Evolutionary conservation across 1,284 basidiomycete genomes (phyloP).

Genomic region (Pseudozyma thailandica): DNA sequence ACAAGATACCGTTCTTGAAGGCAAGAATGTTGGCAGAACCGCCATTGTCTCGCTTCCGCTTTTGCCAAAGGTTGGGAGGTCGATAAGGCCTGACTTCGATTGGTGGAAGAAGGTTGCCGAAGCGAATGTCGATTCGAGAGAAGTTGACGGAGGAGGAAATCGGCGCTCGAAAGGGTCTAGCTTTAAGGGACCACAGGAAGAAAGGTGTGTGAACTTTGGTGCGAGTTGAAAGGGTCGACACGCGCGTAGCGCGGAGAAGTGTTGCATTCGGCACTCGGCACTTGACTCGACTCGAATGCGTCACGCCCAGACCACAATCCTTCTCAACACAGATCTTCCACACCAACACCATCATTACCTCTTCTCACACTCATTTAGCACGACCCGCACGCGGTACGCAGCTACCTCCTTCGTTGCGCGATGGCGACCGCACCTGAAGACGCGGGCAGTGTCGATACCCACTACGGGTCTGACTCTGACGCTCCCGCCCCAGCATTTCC

Average conservation of each 20-base stretch:
- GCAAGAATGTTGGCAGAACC: neutral
- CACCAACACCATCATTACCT: neutral
- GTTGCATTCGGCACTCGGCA: neutral
- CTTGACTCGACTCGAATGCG: no score
- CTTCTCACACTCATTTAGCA: no score
- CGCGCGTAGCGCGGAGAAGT: no score
- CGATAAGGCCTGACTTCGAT: no score
- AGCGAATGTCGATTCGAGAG: no score
- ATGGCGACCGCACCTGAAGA: neutral
- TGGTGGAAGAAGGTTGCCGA: no score
- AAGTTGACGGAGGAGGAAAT: no score
- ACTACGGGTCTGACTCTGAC: slow-evolving; percentile 1
- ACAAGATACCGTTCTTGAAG: slow-evolving; percentile 12
- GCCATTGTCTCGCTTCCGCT: neutral
- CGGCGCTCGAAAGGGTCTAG: no score
- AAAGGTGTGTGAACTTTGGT: no score
- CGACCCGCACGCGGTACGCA: no score
- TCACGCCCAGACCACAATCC: neutral
- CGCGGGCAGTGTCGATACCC: slow-evolving; percentile 2
- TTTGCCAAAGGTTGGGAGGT: neutral
- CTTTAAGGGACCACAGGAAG: no score
- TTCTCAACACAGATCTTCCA: neutral
- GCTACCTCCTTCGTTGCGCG: neutral
- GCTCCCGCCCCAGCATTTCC: slow-evolving; percentile 71
- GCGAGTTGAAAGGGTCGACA: no score